Evolutionary conservation across 371 early-diverging fungal species (phyloP), one percentile per base, ranked within the genome.

Genomic region (Mucor piriformis): DNA sequence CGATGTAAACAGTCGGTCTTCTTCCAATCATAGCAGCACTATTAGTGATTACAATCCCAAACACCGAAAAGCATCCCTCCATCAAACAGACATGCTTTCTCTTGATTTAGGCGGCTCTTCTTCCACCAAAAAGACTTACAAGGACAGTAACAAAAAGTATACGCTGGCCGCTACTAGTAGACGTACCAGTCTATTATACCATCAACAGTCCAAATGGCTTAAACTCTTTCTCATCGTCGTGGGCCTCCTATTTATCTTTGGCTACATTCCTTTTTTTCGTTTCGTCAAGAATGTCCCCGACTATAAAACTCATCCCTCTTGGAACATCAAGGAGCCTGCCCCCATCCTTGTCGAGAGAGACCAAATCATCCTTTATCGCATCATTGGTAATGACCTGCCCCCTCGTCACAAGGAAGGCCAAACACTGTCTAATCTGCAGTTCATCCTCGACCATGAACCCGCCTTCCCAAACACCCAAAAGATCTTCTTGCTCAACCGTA

Each of bases 321-420:
- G 63, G 63, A 55, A 47, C 13, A 33, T 54, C 7, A 38, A 56
- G 38, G 50, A 46, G 13, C 13, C 12, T 2, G 7, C 13, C 8
- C n/a, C 42, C 8, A 21, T 27, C 6, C n/a, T 34, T 24, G 29
- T 57, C 1, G 51, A 44, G 18, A 76, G 81, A 44, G 80, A 84
- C 48, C 81, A 83, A 37, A 72, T 84, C 38, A 69, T 84, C 1
- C 65, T 88, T 6, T 88, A 87, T 67, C 84, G 89, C 35, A 87
- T 89, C 55, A 76, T 89, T 49, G 89, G 89, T 44, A 89, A 89
- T 55, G 89, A 89, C 51, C 64, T 89, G 13, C 89, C 89, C 3
- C 89, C 89, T 50, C 79, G 89, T 4, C 89, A 89, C 62, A 83
- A 84, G 32, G 76, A 82, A 54, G 86, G 85, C 5, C 89, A 89